Evolutionary conservation across 1,284 basidiomycete species (phyloP).

Genomic region (Meira miltonrushii): DNA sequence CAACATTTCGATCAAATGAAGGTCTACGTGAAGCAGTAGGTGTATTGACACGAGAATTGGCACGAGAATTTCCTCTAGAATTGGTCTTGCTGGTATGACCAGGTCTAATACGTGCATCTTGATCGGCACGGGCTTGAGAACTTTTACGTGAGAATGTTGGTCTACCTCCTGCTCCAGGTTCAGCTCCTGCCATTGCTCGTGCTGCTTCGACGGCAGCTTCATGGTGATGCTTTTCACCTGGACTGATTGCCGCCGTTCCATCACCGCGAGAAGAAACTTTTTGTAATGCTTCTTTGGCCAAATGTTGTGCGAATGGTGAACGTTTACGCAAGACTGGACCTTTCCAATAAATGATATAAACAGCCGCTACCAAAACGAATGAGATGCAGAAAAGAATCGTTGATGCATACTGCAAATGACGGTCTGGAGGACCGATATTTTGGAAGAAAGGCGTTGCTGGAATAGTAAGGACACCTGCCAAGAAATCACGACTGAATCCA

Average conservation of each 20-base stretch:
- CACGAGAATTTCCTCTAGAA: background rate
- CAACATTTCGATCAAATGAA: too few species aligned
- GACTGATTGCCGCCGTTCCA: background rate
- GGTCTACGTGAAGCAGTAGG: background rate
- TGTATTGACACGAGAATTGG: background rate
- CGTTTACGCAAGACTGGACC: conserved; percentile 52
- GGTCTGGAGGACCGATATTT: conserved; percentile 27
- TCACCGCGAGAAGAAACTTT: too few species aligned
- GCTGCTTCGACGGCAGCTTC: too few species aligned
- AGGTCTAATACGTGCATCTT: conserved; percentile 1
- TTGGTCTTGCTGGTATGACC: background rate
- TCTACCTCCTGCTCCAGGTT: background rate
- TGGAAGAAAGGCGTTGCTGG: conserved; percentile 54
- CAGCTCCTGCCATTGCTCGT: background rate
- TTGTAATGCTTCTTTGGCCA: conserved; percentile 14
- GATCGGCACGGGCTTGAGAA: conserved; percentile 1
- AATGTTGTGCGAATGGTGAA: conserved; percentile 53
- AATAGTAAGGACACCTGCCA: conserved; percentile 54
- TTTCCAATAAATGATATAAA: conserved; percentile 55
- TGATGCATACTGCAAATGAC: conserved; percentile 44
- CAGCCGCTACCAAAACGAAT: conserved; percentile 52
- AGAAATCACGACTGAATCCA: conserved; percentile 47
- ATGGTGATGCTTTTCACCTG: background rate
- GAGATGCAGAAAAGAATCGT: conserved; percentile 54
- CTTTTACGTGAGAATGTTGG: conserved; percentile 5